phyloP scores from a whole-genome alignment of 2,329 filamentous ascomycete genomes.

The Fusarium sp. region DNA sequence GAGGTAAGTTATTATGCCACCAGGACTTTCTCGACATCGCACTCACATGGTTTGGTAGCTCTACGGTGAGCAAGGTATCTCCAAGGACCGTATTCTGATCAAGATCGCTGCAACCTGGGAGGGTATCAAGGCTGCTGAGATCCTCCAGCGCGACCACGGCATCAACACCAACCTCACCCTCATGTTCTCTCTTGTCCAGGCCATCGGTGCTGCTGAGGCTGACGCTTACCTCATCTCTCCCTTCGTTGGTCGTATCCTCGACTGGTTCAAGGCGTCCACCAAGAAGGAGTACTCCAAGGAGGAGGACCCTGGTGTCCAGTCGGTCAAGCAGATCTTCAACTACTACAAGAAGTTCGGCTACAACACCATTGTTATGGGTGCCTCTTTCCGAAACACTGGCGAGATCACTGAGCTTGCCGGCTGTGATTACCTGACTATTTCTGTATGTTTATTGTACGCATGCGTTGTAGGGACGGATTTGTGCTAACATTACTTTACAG shows the following conservation, averaged over 20 bases:
- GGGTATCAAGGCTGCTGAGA: slow-evolving; percentile 98
- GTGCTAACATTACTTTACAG: slow-evolving; percentile 54
- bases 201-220: slow-evolving; percentile 95
- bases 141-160: slow-evolving; percentile 93
- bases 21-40: slow-evolving; percentile 16
- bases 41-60: slow-evolving; percentile 67
- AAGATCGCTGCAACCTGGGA: slow-evolving; percentile 99
- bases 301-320: slow-evolving; percentile 96
- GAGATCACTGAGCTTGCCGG: slow-evolving; percentile 99
- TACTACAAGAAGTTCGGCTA: slow-evolving; percentile 99
- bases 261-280: slow-evolving; percentile 97
- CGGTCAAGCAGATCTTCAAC: slow-evolving; percentile 95
- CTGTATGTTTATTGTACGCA: slow-evolving; percentile 66
- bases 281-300: slow-evolving; percentile 92
- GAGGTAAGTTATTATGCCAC: slow-evolving; percentile 68
- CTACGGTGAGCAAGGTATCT: slow-evolving; percentile 91
- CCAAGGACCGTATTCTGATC: slow-evolving; percentile 95
- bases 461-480: background rate
- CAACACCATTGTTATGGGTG: slow-evolving; percentile 99
- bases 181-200: slow-evolving; percentile 96
- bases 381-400: slow-evolving; percentile 94
- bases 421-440: slow-evolving; percentile 99
- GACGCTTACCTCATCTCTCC: slow-evolving; percentile 97
- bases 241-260: slow-evolving; percentile 98
- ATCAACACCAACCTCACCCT: slow-evolving; percentile 99